Evolutionary conservation across 2,329 filamentous ascomycete genomes (phyloP), one percentile per base, ranked within the genome.

Genomic region (Cladophialophora immunda): DNA sequence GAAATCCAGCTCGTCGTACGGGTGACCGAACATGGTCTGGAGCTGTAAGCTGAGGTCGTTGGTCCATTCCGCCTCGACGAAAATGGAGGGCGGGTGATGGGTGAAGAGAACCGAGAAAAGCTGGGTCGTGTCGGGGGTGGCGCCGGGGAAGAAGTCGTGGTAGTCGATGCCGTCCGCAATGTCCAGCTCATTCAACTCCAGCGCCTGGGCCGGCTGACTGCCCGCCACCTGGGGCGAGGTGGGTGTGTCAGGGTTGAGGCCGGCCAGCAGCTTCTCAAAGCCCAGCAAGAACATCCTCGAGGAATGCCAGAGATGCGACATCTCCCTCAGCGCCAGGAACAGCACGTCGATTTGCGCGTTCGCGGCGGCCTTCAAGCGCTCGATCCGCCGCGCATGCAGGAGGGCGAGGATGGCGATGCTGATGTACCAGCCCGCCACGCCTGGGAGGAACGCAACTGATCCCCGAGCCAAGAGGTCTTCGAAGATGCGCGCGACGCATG

Each of bases 371-470:
- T 74, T 72, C 3, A 80, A 70, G 6, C 73, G 65, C 5, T 75
- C 70, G 27, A 79, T 74, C n/a, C 72, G 72, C n/a, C 73, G 71
- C 1, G 79, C 81, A 57, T 82, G 79, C 0, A 82, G 66, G 0
- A 82, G 70, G 0, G 80, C 77, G 17, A 82, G 77, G 32, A 82
- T 79, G 0, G 80, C 80, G 1, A 79, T 81, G 0, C 78, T 78
- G 25, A 73, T 73, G 56, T 82, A 81, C 81, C 81, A 82, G 38
- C 79, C 80, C 0, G 77, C 78, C 8, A 82, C 81, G 0, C 78
- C 78, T 77, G 80, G 81, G 0, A 82, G 74, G n/a, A 53, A 58
- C 27, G 56, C 54, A 15, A 61, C 53, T 6, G 34, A 59, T 15
- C 81, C 79, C 0, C 81, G 75, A 0, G 76, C 75, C 0, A 82